Base-by-base conservation (phyloP, 257 asterid genomes). In the Nicotiana tomentosiformis region DNA sequence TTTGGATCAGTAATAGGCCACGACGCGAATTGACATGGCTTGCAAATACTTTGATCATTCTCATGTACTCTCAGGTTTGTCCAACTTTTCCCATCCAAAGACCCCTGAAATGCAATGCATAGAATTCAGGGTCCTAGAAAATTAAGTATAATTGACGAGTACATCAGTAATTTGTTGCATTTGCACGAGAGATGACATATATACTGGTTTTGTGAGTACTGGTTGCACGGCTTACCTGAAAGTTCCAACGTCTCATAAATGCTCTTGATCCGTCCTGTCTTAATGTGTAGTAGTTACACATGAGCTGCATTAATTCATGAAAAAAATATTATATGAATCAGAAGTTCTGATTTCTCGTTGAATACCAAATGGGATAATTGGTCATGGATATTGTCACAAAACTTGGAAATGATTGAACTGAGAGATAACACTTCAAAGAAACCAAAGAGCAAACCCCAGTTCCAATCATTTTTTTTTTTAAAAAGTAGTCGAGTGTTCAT, bases 211-310 rank as follows among this genome's bases (percentile, higher is more conserved):
- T 8, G 80, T 76, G 74, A 39, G 23, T 11, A 32, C 20, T 66
- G 46, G 3, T 20, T 9, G 15, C n/a, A n/a, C 43, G 33, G 30
- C 37, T 53, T 90, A 93, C 99, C 98, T 96, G 95, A 69, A 94
- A 89, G 90, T 89, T 90, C 99, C 99, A 96, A 81, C 67, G 43
- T 82, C 99, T 87, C 86, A 93, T 82, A 87, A 93, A 96, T 33
- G 98, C 89, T 68, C 92, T 88, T 26, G 99, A 96, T 80, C 99
- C 98, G 5, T 96, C 99, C 87, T 93, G 98, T 90, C 99, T 91
- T 81, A 96, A 56, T 29, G 99, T 93, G 91, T 96, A 96, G 86
- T 91, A 85, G 90, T 96, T 94, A 93, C 99, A 94, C 98, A 96
- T 94, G 66, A 96, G 92, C 98, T 96, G 95, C 88, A 84, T 80